Conservation (phyloP, 2,329 filamentous ascomycete genomes). For the Penicillium brasilianum region DNA sequence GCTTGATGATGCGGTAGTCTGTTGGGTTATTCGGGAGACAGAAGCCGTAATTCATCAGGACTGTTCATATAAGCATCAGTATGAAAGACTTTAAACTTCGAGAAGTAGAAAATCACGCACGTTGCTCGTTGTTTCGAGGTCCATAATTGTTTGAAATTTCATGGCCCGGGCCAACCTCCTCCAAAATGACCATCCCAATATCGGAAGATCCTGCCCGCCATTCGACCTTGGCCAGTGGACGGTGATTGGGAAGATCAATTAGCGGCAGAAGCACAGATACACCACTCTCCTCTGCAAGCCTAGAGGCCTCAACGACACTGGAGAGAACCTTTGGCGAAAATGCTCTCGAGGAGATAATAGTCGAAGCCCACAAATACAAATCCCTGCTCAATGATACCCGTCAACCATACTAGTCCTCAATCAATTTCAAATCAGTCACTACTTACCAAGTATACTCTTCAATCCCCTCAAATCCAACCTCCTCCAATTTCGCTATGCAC, state of each 20-base stretch:
- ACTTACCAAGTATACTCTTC: conserved; percentile 48
- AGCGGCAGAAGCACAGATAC: conserved; percentile 73
- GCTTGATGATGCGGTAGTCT: conserved; percentile 50
- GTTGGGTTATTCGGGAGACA: conserved; percentile 50
- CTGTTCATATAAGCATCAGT: conserved; percentile 32
- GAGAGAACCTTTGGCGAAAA: conserved; percentile 52
- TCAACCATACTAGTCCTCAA: conserved; percentile 11
- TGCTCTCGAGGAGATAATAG: conserved; percentile 51
- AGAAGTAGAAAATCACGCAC: conserved; percentile 30
- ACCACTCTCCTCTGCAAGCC: conserved; percentile 57
- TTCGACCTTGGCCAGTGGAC: conserved; percentile 61
- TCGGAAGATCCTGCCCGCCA: conserved; percentile 59
- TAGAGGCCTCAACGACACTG: conserved; percentile 40
- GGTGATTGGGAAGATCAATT: conserved; percentile 75
- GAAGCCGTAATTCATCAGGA: conserved; percentile 55
- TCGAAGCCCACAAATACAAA: conserved; percentile 53
- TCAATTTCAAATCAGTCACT: no score
- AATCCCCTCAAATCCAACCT: conserved; percentile 37
- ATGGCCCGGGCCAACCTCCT: conserved; percentile 57
- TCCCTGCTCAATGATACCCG: conserved; percentile 39
- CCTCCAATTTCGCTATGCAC: conserved; percentile 37
- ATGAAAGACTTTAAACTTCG: background rate
- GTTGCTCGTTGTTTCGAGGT: conserved; percentile 74
- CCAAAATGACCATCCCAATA: conserved; percentile 50
- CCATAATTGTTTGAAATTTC: conserved; percentile 74